Conservation (phyloP, 2,329 filamentous ascomycete species). For the Fusarium albidum region DNA sequence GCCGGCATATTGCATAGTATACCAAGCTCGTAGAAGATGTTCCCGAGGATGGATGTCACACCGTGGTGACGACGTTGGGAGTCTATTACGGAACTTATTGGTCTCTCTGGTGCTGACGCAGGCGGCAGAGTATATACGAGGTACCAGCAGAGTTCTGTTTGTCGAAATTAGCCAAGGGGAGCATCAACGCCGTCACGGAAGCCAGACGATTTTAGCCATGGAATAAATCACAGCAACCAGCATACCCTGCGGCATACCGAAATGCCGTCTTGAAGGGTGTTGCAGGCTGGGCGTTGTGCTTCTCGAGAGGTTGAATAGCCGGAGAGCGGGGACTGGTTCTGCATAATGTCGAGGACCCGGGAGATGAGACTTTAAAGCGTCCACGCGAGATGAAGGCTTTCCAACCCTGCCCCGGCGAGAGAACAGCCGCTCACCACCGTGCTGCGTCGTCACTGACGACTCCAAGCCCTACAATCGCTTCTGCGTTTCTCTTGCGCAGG, state of each 20-base stretch:
- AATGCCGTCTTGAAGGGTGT: neutral
- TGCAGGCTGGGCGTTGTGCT: neutral
- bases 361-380: neutral
- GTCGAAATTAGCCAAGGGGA: neutral
- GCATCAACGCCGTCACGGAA: neutral
- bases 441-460: neutral
- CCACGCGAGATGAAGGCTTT: neutral
- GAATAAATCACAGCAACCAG: neutral
- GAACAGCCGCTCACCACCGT: conserved; percentile 9
- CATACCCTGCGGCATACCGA: conserved; percentile 4
- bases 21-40: conserved; percentile 2
- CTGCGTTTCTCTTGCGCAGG: neutral
- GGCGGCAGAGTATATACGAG: neutral
- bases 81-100: no score
- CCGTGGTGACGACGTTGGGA: neutral
- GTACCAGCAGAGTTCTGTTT: neutral
- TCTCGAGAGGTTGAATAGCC: no score
- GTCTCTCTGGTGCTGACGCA: no score
- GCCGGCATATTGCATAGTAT: conserved; percentile 1
- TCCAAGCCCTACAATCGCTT: conserved; percentile 3
- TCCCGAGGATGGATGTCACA: neutral
- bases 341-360: conserved; percentile 6
- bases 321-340: no score
- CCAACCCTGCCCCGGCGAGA: conserved; percentile 4
- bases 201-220: conserved; percentile 1